Evolutionary conservation across 495 filamentous ascomycete species (phyloP).

Genomic region (Penicillium parvum): DNA sequence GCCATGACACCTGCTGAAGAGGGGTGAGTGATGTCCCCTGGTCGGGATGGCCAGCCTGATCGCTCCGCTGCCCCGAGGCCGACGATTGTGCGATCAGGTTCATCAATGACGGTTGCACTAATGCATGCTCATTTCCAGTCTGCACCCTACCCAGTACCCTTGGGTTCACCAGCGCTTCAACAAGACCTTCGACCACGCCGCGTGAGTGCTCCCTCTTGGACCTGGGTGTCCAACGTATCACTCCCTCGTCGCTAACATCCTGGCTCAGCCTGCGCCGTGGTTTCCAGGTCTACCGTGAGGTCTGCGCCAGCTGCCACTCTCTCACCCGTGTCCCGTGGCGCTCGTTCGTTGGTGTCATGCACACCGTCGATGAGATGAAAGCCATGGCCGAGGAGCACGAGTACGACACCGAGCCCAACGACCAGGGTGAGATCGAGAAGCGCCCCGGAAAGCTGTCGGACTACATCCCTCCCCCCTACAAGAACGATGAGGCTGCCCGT

Average conservation of each 20-base stretch:
- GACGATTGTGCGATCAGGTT: conserved; percentile 22
- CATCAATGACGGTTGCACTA: conserved; percentile 10
- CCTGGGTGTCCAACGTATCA: too few species aligned
- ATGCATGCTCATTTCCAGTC: conserved; percentile 44
- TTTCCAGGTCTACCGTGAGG: conserved; percentile 99
- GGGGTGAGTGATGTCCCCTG: conserved; percentile 64
- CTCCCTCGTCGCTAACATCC: conserved; percentile 27
- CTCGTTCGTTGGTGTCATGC: conserved; percentile 78
- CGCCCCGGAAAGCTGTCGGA: conserved; percentile 97
- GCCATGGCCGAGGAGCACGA: conserved; percentile 95
- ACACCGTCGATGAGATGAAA: conserved; percentile 98
- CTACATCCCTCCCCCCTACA: conserved; percentile 92
- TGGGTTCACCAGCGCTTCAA: conserved; percentile 89
- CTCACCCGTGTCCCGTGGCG: conserved; percentile 92
- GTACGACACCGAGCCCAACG: conserved; percentile 97
- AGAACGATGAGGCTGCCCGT: conserved; percentile 97
- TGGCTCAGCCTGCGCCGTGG: conserved; percentile 82
- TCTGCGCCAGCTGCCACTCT: conserved; percentile 97
- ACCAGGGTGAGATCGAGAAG: conserved; percentile 96
- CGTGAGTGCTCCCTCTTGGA: conserved; percentile 56
- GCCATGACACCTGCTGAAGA: conserved; percentile 94
- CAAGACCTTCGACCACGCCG: conserved; percentile 94
- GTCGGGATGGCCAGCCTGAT: conserved; percentile 7
- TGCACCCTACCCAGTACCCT: conserved; percentile 88
- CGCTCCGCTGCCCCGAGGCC: conserved; percentile 27